Conservation (phyloP, 495 filamentous ascomycete species). For the Cetradonia linearis region DNA sequence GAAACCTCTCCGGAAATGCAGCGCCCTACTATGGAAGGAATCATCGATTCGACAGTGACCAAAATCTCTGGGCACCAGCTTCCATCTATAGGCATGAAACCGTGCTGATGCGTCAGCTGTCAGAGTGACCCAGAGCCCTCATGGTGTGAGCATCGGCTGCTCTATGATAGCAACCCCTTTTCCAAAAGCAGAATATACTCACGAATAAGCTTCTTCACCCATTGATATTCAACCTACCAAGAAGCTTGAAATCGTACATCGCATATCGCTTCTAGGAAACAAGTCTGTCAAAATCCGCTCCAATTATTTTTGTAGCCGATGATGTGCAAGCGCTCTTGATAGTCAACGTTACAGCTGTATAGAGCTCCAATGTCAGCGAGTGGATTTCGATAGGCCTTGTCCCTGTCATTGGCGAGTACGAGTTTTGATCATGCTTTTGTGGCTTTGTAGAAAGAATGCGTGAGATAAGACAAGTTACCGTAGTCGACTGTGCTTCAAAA, state of each 20-base stretch:
- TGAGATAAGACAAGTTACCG: not conserved
- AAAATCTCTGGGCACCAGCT: not conserved
- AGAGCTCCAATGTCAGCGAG: not conserved
- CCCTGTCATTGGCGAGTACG: not conserved
- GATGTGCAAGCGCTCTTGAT: not conserved
- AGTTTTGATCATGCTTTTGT: not conserved
- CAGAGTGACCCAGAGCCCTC: not conserved
- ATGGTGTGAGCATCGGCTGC: not conserved
- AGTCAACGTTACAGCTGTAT: not conserved
- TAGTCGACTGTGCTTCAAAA: not conserved
- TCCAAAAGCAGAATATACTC: not conserved
- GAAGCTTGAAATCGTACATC: not conserved
- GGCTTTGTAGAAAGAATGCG: not conserved
- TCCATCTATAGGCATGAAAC: not conserved
- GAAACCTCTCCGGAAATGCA: no score
- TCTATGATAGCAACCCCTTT: not conserved
- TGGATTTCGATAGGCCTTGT: not conserved
- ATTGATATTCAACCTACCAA: not conserved
- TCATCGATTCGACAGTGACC: no score
- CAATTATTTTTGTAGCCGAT: not conserved
- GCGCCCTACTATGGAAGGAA: no score
- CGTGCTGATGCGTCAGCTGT: not conserved
- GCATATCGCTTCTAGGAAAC: constrained; percentile 1
- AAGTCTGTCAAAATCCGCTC: not conserved
- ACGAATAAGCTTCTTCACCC: not conserved